Evolutionary conservation across 306 rosid genomes (phyloP).

Genomic region (Sindora glabra): DNA sequence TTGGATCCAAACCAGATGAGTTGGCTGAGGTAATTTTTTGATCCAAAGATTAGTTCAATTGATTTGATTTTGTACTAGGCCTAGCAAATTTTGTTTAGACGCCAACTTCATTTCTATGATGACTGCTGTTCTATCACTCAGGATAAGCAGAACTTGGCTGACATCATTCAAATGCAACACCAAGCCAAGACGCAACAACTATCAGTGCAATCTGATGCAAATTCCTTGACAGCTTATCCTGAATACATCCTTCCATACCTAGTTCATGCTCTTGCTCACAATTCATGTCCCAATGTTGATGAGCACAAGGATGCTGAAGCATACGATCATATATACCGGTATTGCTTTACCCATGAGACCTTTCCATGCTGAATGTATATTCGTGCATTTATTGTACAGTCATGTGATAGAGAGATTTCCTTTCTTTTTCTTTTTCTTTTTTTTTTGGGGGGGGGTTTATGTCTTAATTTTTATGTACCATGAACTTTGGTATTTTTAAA

Average conservation of each 20-base stretch:
- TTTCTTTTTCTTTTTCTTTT: no score
- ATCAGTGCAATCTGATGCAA: constrained; percentile 58
- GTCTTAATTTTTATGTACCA: background rate
- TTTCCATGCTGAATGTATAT: background rate
- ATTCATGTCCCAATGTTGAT: constrained; percentile 76
- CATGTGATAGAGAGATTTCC: no score
- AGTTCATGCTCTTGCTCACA: constrained; percentile 85
- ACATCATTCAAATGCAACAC: constrained; percentile 85
- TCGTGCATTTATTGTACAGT: background rate
- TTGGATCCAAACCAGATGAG: constrained; percentile 50
- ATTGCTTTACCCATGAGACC: constrained; percentile 9
- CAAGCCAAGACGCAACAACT: constrained; percentile 68
- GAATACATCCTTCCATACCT: constrained; percentile 77
- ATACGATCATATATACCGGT: constrained; percentile 76
- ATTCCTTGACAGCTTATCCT: constrained; percentile 61
- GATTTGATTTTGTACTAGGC: background rate
- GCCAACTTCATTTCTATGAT: constrained; percentile 14
- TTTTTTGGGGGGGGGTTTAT: no score
- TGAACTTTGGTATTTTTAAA: constrained; percentile 7
- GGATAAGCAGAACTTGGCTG: constrained; percentile 75
- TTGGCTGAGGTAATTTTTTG: constrained; percentile 64
- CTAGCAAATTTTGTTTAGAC: constrained; percentile 14
- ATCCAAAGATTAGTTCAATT: background rate
- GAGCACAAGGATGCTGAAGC: constrained; percentile 81
- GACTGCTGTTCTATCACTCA: constrained; percentile 29